Evolutionary conservation across 345 rosid genomes (phyloP).

Genomic region (Lepidium sativum): DNA sequence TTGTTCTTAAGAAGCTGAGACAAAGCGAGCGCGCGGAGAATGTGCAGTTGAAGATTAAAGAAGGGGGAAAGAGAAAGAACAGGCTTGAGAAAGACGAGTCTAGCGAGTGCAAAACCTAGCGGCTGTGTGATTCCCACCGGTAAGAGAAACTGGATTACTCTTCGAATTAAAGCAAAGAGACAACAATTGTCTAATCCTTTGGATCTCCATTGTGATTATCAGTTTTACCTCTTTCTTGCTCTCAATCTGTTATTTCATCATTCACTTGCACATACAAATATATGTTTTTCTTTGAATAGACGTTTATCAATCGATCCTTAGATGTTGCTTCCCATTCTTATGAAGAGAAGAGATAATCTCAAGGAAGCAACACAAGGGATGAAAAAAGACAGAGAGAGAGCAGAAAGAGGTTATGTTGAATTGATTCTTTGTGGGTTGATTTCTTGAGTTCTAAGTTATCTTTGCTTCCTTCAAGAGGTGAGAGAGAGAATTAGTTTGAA

Average conservation of each 20-base stretch:
- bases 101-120: slow-evolving; percentile 85
- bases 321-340: slow-evolving; percentile 16
- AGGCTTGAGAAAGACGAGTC: not conserved
- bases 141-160: slow-evolving; percentile 48
- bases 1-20: not conserved
- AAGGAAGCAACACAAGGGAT: slow-evolving; percentile 26
- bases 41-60: slow-evolving; percentile 11
- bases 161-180: slow-evolving; percentile 40
- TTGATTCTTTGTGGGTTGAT: not conserved
- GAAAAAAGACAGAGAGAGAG: slow-evolving; percentile 11
- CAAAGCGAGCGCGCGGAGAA: not conserved
- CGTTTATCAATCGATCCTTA: slow-evolving; percentile 21
- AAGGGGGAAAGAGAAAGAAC: slow-evolving; percentile 7
- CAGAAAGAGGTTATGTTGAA: slow-evolving; percentile 15
- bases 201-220: slow-evolving; percentile 45
- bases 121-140: slow-evolving; percentile 87
- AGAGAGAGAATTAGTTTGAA: slow-evolving; percentile 14
- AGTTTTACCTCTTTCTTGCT: slow-evolving; percentile 25
- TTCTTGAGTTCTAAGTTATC: slow-evolving; percentile 18
- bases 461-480: slow-evolving; percentile 12
- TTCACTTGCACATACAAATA: not conserved
- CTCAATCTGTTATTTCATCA: slow-evolving; percentile 23
- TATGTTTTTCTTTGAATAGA: not conserved
- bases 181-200: slow-evolving; percentile 48
- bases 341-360: not conserved